A percentile compares a stretch with the other conserved stretches of the same genome.
phyloP scores from a whole-genome alignment of 2,329 filamentous ascomycete species.

The Penicillium sp. region DNA sequence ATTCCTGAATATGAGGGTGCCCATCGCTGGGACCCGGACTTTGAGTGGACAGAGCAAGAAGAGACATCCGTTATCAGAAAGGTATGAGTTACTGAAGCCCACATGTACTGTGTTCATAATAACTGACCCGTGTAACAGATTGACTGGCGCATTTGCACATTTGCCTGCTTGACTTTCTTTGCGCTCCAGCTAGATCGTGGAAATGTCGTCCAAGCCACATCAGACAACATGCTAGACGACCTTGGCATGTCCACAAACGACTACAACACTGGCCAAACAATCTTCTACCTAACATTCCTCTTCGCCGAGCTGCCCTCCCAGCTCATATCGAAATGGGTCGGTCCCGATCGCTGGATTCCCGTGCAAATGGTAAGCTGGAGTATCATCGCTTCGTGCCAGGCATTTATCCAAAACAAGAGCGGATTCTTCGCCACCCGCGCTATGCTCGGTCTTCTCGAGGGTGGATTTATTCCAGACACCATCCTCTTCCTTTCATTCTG shows the following conservation, averaged over 20 bases:
- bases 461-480: slow-evolving; percentile 53
- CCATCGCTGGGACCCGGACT: slow-evolving; percentile 50
- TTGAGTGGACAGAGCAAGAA: slow-evolving; percentile 47
- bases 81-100: slow-evolving; percentile 23
- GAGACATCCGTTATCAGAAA: slow-evolving; percentile 44
- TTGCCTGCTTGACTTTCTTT: slow-evolving; percentile 61
- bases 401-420: slow-evolving; percentile 49
- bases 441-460: slow-evolving; percentile 52
- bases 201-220: slow-evolving; percentile 61
- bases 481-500: slow-evolving; percentile 68
- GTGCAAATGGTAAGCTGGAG: slow-evolving; percentile 59
- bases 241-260: slow-evolving; percentile 51
- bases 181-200: slow-evolving; percentile 64
- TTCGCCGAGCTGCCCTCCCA: slow-evolving; percentile 61
- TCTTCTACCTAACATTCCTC: slow-evolving; percentile 39
- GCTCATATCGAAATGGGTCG: slow-evolving; percentile 59
- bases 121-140: slow-evolving; percentile 30
- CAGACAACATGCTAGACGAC: slow-evolving; percentile 59
- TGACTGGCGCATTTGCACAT: slow-evolving; percentile 45
- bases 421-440: slow-evolving; percentile 46
- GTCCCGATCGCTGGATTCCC: slow-evolving; percentile 61
- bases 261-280: slow-evolving; percentile 47
- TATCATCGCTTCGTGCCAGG: slow-evolving; percentile 53
- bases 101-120: too few relatives aligned
- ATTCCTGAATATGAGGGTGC: slow-evolving; percentile 48